These are phyloP conservation scores for Coniochaeta pulveracea DNA, from an alignment of 2,329 filamentous ascomycete genomes.

Conservation along the genomic window DNA sequence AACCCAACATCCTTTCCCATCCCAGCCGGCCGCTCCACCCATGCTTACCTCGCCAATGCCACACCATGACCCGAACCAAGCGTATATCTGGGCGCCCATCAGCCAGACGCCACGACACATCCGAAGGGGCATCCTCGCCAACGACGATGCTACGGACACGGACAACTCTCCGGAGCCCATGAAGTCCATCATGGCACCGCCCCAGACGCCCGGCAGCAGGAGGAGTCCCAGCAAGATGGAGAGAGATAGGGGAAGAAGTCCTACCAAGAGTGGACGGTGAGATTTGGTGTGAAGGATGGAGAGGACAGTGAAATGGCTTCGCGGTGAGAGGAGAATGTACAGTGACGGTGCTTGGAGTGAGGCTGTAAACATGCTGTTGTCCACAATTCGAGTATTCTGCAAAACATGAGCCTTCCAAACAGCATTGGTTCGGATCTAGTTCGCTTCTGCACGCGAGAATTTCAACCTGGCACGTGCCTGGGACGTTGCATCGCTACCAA, in stretches of 20 bases:
- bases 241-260: constrained; percentile 35
- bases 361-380: too few relatives aligned
- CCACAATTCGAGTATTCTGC: too few relatives aligned
- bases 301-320: too few relatives aligned
- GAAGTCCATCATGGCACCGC: constrained; percentile 26
- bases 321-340: neutral
- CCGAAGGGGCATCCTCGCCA: constrained; percentile 23
- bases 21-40: constrained; percentile 13
- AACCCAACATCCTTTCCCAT: constrained; percentile 14
- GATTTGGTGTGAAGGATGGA: too few relatives aligned
- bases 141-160: constrained; percentile 35
- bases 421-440: too few relatives aligned
- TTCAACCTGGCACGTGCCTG: too few relatives aligned
- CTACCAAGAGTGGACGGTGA: constrained; percentile 26
- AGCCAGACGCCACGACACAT: constrained; percentile 34
- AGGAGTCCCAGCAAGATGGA: constrained; percentile 39
- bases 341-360: too few relatives aligned
- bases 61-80: constrained; percentile 23
- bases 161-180: constrained; percentile 35
- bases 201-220: constrained; percentile 32
- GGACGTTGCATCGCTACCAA: too few relatives aligned
- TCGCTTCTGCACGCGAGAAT: too few relatives aligned
- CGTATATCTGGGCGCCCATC: constrained; percentile 38
- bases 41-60: constrained; percentile 13
- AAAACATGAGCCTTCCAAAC: too few relatives aligned